Evolutionary conservation across 805 yeast species (phyloP), one percentile per base, ranked within the genome.

Genomic region (Myxozyma monticola): DNA sequence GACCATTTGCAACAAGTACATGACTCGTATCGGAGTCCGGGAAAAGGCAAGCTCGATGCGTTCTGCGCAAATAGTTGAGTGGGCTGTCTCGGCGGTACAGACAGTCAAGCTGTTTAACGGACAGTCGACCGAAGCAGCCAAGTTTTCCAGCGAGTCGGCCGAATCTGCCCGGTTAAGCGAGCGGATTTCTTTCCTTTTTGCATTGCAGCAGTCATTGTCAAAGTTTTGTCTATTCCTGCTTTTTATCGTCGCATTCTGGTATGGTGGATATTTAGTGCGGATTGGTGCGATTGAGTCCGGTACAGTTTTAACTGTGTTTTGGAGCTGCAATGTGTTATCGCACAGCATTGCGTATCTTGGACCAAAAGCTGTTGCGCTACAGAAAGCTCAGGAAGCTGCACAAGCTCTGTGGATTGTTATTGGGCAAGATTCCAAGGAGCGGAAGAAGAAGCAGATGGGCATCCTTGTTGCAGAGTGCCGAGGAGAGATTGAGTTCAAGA

Each of bases 171-270:
- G n/a, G 6, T 7, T 37, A n/a, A 45, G 40, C 18, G 43, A 43
- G 34, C 38, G 49, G 9, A 33, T 49, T 17, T 26, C 56, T 6
- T 17, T 33, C 12, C 76, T 73, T 14, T 68, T 79, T 4, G 71
- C 82, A 10, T 61, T 77, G 0, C 89, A 88, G 62, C 65, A 76
- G 20, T 83, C 85, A 0, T 37, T 77, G 0, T 66, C 84, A 43
- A 77, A 83, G 59, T 68, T 77, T 21, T 58, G 90, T 3, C 75
- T 84, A 0, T 70, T 88, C 33, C 64, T 81, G 63, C 83, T 89
- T 81, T 89, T 91, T 71, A 85, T 90, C 2, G 96, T 88, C 67
- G 95, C 91, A 0, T 86, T 93, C 61, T 89, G 95, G 88, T 91
- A 84, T 69, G 99, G 98, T 1, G 77, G 84, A 25, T 74, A 73